Evolutionary conservation across 371 early-diverging fungal species (phyloP).

Genomic region (Mucor lusitanicus): DNA sequence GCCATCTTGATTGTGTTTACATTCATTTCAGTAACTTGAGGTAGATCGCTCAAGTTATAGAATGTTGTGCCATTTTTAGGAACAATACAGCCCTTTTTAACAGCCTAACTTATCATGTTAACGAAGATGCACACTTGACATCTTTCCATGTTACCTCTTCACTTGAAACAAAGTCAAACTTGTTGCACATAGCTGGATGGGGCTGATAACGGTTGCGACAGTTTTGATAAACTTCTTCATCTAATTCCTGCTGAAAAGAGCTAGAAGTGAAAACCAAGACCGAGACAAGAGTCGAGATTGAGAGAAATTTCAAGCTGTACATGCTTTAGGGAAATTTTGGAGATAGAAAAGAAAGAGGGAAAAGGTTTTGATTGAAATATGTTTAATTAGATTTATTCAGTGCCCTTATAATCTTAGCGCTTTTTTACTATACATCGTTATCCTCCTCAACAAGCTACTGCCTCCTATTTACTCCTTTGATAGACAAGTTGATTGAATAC

Average conservation of each 20-base stretch:
- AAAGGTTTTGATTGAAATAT: not conserved
- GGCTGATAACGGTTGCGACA: constrained; percentile 18
- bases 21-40: constrained; percentile 16
- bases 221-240: constrained; percentile 4
- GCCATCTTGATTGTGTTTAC: constrained; percentile 21
- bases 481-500: constrained; percentile 1
- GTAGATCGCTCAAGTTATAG: constrained; percentile 30
- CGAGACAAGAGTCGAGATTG: not conserved
- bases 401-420: not conserved
- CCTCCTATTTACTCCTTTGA: not conserved
- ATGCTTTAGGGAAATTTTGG: not conserved
- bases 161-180: constrained; percentile 25
- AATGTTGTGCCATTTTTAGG: constrained; percentile 32
- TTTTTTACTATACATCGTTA: not conserved
- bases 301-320: constrained; percentile 5
- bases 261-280: not conserved
- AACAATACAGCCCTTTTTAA: constrained; percentile 20
- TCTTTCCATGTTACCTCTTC: constrained; percentile 9
- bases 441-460: not conserved
- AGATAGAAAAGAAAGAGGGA: not conserved
- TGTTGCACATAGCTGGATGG: constrained; percentile 11
- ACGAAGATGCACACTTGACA: not conserved
- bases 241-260: not conserved
- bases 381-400: not conserved
- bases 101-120: not conserved